Percentiles rank a stretch among this genome's conserved stretches.
phyloP scores from a whole-genome alignment of 208 protist species.

The Acanthamoeba divionensis region DNA sequence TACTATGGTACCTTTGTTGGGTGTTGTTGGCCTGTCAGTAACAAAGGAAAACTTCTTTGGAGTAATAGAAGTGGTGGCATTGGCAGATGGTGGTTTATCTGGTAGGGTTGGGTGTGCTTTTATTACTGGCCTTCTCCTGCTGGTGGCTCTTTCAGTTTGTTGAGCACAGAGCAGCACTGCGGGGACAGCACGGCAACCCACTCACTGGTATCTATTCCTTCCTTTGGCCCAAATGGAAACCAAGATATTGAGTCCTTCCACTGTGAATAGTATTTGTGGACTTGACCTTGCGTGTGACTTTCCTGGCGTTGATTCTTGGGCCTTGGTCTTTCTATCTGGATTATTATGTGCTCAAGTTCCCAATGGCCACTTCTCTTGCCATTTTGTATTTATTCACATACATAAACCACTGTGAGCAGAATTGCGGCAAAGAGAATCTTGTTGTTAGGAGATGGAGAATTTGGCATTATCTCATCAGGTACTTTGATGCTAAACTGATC shows the following conservation, averaged over 20 bases:
- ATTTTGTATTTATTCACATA: neutral
- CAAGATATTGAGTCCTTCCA: neutral
- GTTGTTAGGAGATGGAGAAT: neutral
- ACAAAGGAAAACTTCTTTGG: too few relatives aligned
- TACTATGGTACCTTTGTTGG: too few relatives aligned
- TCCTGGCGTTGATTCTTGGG: neutral
- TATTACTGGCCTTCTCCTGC: constrained; percentile 5
- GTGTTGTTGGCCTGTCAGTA: too few relatives aligned
- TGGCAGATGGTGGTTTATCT: neutral
- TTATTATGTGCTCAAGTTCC: neutral
- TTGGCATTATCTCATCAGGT: constrained; percentile 10
- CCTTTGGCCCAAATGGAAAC: neutral
- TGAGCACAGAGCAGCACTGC: neutral
- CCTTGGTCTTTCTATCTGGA: neutral
- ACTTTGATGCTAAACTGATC: constrained; percentile 17
- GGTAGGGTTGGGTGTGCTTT: neutral
- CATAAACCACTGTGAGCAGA: constrained; percentile 28
- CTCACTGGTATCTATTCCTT: neutral
- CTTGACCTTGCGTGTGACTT: neutral
- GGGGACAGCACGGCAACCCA: neutral
- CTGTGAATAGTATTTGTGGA: neutral
- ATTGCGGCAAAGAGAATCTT: neutral
- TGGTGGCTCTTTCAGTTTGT: neutral
- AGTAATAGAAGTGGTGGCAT: too few relatives aligned
- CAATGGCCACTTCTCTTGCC: neutral